A percentile compares a stretch with the other conserved stretches of the same genome.
Evolutionary conservation across 2,329 filamentous ascomycete genomes (phyloP).

Genomic region (Aaosphaeria pasadenensis): DNA sequence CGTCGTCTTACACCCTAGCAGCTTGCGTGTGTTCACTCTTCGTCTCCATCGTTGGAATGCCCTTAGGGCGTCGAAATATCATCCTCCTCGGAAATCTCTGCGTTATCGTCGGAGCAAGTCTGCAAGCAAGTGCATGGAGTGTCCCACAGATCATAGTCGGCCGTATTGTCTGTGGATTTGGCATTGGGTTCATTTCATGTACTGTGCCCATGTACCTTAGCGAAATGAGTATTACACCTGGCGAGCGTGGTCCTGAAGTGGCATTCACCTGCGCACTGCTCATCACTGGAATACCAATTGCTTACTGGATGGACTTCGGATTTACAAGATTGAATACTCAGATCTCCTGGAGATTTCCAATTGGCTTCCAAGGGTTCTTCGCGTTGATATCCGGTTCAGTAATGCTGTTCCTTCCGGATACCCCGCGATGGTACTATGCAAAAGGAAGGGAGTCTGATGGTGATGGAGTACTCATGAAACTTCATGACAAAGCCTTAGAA

Average conservation of each 20-base stretch:
- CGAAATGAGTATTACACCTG: conserved; percentile 12
- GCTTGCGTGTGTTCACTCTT: conserved; percentile 44
- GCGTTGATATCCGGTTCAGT: conserved; percentile 42
- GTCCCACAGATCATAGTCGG: conserved; percentile 49
- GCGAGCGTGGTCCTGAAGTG: conserved; percentile 38
- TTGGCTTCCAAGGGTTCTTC: conserved; percentile 49
- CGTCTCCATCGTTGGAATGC: conserved; percentile 47
- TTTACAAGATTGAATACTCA: conserved; percentile 42
- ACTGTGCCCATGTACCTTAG: conserved; percentile 16
- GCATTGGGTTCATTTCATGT: conserved; percentile 48
- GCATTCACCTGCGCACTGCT: conserved; percentile 47
- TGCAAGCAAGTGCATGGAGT: conserved; percentile 43
- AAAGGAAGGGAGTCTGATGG: conserved; percentile 43
- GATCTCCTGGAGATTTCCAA: conserved; percentile 45
- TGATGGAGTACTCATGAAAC: conserved; percentile 41
- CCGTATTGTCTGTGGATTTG: conserved; percentile 42
- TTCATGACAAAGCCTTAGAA: conserved; percentile 27
- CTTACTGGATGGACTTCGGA: conserved; percentile 51
- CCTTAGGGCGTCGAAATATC: conserved; percentile 45
- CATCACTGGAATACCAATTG: conserved; percentile 45
- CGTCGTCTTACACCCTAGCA: conserved; percentile 6
- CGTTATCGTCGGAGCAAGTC: conserved; percentile 44
- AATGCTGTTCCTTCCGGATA: conserved; percentile 44
- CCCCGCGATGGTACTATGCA: conserved; percentile 44
- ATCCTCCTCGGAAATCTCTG: conserved; percentile 45